These are phyloP conservation scores for Oryza meridionalis DNA, from an alignment of 176 grass and related monocot genomes.

Conservation along the genomic window DNA sequence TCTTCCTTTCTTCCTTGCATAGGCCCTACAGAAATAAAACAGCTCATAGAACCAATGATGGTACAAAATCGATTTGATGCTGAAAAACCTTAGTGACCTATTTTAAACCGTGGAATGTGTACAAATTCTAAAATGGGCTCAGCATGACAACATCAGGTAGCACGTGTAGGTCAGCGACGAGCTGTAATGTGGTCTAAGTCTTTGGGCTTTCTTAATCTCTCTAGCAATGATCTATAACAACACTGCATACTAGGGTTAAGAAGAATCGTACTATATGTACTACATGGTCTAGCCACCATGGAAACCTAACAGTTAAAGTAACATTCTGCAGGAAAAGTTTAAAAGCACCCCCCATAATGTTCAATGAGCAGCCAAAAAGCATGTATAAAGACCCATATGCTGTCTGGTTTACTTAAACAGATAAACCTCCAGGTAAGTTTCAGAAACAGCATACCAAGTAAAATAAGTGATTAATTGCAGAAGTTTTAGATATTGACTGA, in stretches of 20 bases:
- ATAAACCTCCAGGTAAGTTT: background rate
- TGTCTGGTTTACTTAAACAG: background rate
- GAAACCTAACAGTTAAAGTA: constrained; percentile 10
- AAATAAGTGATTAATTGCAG: background rate
- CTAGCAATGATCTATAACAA: background rate
- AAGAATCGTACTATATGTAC: background rate
- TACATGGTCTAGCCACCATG: background rate
- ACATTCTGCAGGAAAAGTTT: background rate
- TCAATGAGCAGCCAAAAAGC: background rate
- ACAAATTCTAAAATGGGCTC: constrained; percentile 27
- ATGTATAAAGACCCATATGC: background rate
- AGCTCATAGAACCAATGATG: background rate
- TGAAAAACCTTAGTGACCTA: constrained; percentile 1
- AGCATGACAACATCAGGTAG: background rate
- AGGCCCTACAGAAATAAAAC: constrained; percentile 56
- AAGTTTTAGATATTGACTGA: background rate
- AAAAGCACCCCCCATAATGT: background rate
- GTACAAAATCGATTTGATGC: background rate
- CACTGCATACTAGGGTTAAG: background rate
- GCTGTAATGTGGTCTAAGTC: background rate
- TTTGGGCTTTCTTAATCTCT: background rate
- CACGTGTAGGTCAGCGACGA: background rate
- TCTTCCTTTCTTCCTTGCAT: constrained; percentile 97
- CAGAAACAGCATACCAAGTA: background rate
- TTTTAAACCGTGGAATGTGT: constrained; percentile 1